phyloP scores from a whole-genome alignment of 441 rosid genomes.

The Euphorbia schlechtendalii region DNA sequence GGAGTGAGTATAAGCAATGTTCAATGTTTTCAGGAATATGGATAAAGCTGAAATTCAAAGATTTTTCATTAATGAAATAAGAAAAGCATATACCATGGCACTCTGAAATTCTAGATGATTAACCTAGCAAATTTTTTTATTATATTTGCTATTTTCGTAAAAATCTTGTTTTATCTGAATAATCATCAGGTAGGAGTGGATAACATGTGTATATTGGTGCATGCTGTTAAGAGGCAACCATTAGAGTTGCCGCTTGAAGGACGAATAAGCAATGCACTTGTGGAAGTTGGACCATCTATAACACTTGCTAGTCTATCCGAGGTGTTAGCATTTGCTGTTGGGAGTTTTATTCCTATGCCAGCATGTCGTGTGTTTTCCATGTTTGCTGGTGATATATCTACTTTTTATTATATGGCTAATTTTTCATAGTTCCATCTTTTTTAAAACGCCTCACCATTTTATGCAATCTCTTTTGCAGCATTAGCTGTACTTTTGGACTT shows the following conservation, averaged over 20 bases:
- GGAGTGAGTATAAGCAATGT: no score
- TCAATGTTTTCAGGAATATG: neutral
- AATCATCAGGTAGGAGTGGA: slow-evolving; percentile 89
- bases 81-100: neutral
- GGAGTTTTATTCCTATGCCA: slow-evolving; percentile 93
- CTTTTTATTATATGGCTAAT: neutral
- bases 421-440: neutral
- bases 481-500: slow-evolving; percentile 94
- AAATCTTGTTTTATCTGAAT: neutral
- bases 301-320: slow-evolving; percentile 97
- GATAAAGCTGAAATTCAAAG: neutral
- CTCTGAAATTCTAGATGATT: neutral
- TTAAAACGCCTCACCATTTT: slow-evolving; percentile 3
- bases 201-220: slow-evolving; percentile 96
- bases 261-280: slow-evolving; percentile 87
- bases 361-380: slow-evolving; percentile 97
- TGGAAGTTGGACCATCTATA: slow-evolving; percentile 98
- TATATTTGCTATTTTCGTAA: neutral
- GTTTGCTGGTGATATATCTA: slow-evolving; percentile 74
- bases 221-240: slow-evolving; percentile 95
- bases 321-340: slow-evolving; percentile 95
- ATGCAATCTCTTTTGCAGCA: slow-evolving; percentile 50
- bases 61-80: no score
- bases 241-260: slow-evolving; percentile 72
- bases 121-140: neutral